A percentile compares a stretch with the other conserved stretches of the same genome.
phyloP scores from a whole-genome alignment of 1,139 yeast genomes.

The Yamadazyma sp. region DNA sequence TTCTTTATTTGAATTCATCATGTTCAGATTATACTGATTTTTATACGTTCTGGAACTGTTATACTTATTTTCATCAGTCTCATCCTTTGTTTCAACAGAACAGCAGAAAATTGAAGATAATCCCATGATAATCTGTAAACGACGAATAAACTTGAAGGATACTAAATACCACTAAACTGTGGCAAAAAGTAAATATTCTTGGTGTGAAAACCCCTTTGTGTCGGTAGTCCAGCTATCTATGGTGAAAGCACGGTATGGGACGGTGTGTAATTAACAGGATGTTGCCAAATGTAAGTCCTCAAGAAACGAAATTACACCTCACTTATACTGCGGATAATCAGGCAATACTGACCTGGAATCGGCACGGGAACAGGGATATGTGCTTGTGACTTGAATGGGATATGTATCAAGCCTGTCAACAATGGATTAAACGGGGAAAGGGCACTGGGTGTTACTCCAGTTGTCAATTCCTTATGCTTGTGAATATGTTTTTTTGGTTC shows the following conservation, averaged over 20 bases:
- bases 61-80: constrained; percentile 28
- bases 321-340: not conserved
- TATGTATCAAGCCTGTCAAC: not conserved
- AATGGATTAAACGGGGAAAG: not conserved
- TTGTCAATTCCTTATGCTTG: not conserved
- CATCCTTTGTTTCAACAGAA: constrained; percentile 38
- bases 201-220: too few species aligned
- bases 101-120: constrained; percentile 43
- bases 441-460: not conserved
- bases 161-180: not conserved
- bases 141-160: not conserved
- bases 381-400: not conserved
- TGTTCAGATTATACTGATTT: not conserved
- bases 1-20: constrained; percentile 4
- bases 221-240: too few species aligned
- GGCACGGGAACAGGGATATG: too few species aligned
- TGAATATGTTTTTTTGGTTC: constrained; percentile 1
- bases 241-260: not conserved
- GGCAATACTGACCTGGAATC: too few species aligned
- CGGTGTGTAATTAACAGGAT: too few species aligned
- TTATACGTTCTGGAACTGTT: constrained; percentile 5
- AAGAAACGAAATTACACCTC: not conserved
- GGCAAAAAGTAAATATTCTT: not conserved
- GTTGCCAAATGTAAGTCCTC: not conserved
- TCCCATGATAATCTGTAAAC: constrained; percentile 2